Evolutionary conservation across 768 basidiomycete species (phyloP), one percentile per base, ranked within the genome.

Genomic region (Tephrocybe sp.): DNA sequence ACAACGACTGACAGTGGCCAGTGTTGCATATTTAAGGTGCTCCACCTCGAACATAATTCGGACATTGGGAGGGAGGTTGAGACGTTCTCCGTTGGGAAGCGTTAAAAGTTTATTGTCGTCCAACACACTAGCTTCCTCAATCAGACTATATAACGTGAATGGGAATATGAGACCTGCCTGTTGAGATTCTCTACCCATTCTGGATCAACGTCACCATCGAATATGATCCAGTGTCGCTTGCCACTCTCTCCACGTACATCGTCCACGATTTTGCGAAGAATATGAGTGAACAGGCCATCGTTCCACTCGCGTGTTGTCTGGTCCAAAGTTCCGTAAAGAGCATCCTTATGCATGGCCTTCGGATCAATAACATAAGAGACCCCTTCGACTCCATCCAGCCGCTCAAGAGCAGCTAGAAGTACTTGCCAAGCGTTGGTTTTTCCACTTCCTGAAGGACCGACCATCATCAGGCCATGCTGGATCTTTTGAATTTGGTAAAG

Each of bases 111-210:
- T 98, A 80, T 99, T 99, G 70, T 99, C 97, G 58, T 99, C 97
- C 44, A 99, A 77, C 4, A 99, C 95, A 80, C 97, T 99, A 59
- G 19, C 62, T 38, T 9, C 11, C 25, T n/a, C 27, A 18, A 35
- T 26, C 56, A 49, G 15, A 22, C 28, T 19, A 44, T 30, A 7
- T 37, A 7, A 37, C 18, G 36, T 19, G 46, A 9, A 49, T 48
- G n/a, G 1, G 26, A 25, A n/a, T 42, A n/a, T 40, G 31, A 53
- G 25, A 32, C 78, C 44, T 27, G 90, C 97, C 95, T 98, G 71
- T 99, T 99, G 69, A 99, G 69, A 69, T 99, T 99, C 70, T 99
- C 97, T 2, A 99, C 97, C 97, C 97, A 98, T 70, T 99, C 97
- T 0, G 96, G 97, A 75, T 99, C 97, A 35, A 99, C 97, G 60